These are phyloP conservation scores for Salix viminalis DNA, from an alignment of 345 rosid species.

Conservation along the genomic window DNA sequence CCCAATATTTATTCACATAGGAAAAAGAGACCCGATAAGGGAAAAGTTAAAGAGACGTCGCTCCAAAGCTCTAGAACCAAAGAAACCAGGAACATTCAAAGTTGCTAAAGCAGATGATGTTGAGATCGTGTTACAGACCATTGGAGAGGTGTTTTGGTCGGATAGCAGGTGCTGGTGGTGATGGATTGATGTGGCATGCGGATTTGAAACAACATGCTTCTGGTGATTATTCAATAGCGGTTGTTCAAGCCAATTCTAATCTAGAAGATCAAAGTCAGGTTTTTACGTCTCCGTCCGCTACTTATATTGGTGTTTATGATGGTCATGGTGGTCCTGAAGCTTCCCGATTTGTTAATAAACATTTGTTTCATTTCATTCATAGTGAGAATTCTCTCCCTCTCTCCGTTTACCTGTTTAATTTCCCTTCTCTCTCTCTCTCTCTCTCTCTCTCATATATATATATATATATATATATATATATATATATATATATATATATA, in stretches of 20 bases:
- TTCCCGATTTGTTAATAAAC: slow-evolving; percentile 78
- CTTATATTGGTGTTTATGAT: slow-evolving; percentile 85
- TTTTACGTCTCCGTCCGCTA: slow-evolving; percentile 62
- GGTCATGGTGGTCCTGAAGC: slow-evolving; percentile 99
- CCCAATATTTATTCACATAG: not conserved
- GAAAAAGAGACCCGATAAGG: not conserved
- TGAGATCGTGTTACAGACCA: slow-evolving; percentile 60
- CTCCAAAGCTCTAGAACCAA: not conserved
- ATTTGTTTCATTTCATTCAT: slow-evolving; percentile 70
- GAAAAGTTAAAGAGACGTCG: not conserved
- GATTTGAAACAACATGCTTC: slow-evolving; percentile 74
- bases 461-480: no score
- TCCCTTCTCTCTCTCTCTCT: no score
- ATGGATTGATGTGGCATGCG: slow-evolving; percentile 72
- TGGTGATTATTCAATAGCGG: slow-evolving; percentile 94
- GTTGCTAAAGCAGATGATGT: slow-evolving; percentile 33
- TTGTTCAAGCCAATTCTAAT: slow-evolving; percentile 78
- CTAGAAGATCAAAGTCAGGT: slow-evolving; percentile 95
- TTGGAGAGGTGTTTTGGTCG: slow-evolving; percentile 68
- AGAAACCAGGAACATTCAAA: not conserved
- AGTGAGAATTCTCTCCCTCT: slow-evolving; percentile 35
- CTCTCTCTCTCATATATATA: no score
- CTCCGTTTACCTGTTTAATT: not conserved
- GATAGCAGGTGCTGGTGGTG: slow-evolving; percentile 45
- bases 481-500: no score